phyloP scores from a whole-genome alignment of 2,329 filamentous ascomycete species.

The Clarireedia sp. region DNA sequence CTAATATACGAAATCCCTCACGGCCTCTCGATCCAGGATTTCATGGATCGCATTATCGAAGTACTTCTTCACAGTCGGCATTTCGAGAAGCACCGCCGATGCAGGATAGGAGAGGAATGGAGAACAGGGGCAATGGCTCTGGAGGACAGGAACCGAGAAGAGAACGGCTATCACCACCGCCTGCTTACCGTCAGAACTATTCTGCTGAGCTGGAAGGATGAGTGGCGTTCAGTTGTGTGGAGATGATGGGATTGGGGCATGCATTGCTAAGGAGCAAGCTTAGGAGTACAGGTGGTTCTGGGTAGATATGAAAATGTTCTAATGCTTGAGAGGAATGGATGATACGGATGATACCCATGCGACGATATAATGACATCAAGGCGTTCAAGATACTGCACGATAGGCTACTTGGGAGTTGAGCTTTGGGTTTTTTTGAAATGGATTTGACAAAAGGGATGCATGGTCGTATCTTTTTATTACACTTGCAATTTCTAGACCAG shows the following conservation, averaged over 20 bases:
- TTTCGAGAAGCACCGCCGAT: neutral
- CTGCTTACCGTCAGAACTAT: neutral
- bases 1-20: neutral
- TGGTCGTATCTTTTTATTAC: too few species aligned
- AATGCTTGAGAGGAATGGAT: neutral
- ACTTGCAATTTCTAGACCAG: too few species aligned
- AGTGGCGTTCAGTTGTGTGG: neutral
- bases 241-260: neutral
- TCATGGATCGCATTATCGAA: neutral
- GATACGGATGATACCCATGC: constrained; percentile 5
- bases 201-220: constrained; percentile 6
- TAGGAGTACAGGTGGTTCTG: neutral
- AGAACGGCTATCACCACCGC: neutral
- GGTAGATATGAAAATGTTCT: neutral
- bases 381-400: neutral
- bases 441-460: too few species aligned
- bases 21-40: neutral
- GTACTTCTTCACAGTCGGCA: neutral
- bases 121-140: neutral
- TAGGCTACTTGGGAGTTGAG: too few species aligned
- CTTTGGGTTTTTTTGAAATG: too few species aligned
- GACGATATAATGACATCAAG: neutral
- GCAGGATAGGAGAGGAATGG: neutral
- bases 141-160: neutral
- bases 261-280: neutral